Percentiles rank a stretch among this genome's conserved stretches.
These are phyloP conservation scores for Neurospora terricola DNA, from an alignment of 495 filamentous ascomycete genomes.

Conservation along the genomic window DNA sequence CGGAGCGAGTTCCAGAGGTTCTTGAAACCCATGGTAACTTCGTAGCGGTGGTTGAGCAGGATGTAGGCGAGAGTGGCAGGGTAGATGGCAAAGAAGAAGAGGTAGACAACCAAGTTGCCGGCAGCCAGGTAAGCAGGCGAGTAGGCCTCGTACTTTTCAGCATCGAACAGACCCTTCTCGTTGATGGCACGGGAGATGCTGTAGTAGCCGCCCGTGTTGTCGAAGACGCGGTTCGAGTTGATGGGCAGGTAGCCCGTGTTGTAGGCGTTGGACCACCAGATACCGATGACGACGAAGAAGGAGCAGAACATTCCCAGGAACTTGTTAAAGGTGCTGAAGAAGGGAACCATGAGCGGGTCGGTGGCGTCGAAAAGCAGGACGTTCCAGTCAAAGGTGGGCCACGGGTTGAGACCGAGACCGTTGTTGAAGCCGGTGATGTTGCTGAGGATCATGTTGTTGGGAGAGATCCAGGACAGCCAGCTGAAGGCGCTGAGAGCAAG, in stretches of 20 bases:
- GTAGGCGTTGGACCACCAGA: conserved; percentile 29
- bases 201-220: conserved; percentile 24
- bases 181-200: conserved; percentile 23
- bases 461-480: conserved; percentile 25
- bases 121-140: conserved; percentile 27
- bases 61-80: conserved; percentile 25
- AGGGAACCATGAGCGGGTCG: conserved; percentile 31
- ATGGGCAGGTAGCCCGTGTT: conserved; percentile 27
- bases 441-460: conserved; percentile 23
- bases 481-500: conserved; percentile 15
- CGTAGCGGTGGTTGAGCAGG: conserved; percentile 27
- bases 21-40: conserved; percentile 23
- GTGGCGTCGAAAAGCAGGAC: conserved; percentile 15
- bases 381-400: conserved; percentile 33
- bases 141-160: conserved; percentile 24
- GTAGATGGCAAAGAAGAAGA: conserved; percentile 31
- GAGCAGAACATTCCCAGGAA: conserved; percentile 21
- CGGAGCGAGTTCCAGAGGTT: conserved; percentile 20
- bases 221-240: conserved; percentile 25
- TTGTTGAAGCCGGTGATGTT: conserved; percentile 25
- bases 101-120: conserved; percentile 22
- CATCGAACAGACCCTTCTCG: conserved; percentile 22
- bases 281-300: conserved; percentile 16
- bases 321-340: conserved; percentile 28
- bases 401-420: conserved; percentile 29